These are phyloP conservation scores for Ganoderma resinaceum DNA, from an alignment of 1,284 basidiomycete species.

Conservation along the genomic window DNA sequence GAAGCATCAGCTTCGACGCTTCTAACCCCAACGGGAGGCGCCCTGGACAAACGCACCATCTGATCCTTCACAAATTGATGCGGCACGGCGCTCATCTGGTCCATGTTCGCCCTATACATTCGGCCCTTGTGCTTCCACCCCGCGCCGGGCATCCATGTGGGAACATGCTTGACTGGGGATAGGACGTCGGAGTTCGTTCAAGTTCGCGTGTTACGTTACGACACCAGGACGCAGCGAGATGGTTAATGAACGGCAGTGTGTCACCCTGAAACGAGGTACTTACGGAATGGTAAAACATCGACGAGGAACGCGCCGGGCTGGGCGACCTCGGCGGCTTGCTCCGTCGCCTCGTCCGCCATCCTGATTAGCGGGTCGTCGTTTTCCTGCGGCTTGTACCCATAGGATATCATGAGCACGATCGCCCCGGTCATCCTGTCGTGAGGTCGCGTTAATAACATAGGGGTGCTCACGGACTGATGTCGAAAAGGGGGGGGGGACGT, in stretches of 20 bases:
- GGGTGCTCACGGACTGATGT: not conserved
- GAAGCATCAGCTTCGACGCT: not conserved
- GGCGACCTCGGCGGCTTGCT: conserved; percentile 64
- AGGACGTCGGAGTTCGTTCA: not conserved
- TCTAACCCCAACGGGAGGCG: no score
- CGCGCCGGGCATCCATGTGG: conserved; percentile 71
- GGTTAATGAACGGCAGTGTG: not conserved
- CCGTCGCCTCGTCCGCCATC: conserved; percentile 61
- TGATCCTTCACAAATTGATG: conserved; percentile 66
- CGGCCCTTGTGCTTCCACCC: conserved; percentile 61
- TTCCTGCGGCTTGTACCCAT: conserved; percentile 67
- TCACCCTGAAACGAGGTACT: conserved; percentile 4
- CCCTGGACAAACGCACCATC: conserved; percentile 48
- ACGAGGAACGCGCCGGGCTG: conserved; percentile 45
- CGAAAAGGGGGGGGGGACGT: no score
- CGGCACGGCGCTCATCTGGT: conserved; percentile 61
- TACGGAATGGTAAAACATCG: conserved; percentile 42
- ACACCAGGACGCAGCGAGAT: not conserved
- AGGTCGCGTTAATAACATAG: not conserved
- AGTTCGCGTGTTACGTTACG: not conserved
- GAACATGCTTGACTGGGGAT: conserved; percentile 61
- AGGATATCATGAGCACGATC: conserved; percentile 64
- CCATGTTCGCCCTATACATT: conserved; percentile 55
- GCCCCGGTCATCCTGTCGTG: conserved; percentile 60
- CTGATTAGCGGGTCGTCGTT: conserved; percentile 62